Evolutionary conservation across 768 basidiomycete genomes (phyloP), one percentile per base, ranked within the genome.

Genomic region (Tylopilus rubrobrunneus): DNA sequence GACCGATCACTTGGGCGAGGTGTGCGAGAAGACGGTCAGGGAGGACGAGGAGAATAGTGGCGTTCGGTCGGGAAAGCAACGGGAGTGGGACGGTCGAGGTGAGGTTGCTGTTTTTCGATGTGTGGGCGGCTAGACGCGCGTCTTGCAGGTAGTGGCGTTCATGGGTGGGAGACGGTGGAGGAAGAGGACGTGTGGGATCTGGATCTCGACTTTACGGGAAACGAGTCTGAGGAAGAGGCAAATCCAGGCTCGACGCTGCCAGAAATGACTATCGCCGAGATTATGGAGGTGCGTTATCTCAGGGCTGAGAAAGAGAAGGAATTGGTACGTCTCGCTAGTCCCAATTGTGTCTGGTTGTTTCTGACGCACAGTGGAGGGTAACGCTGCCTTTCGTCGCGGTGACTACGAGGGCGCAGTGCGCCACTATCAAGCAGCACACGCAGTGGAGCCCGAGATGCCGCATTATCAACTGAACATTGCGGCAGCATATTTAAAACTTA

Each of bases 141-240:
- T 36, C 44, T 21, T 48, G 21, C 55, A 76, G 74, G 75, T 12
- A 83, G 80, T 49, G 86, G 87, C 4, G 75, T 89, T 4, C 78
- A 74, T 61, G 86, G 85, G 1, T 89, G 87, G 87, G 85, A 83
- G 60, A 86, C 85, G 11, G 79, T 80, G 54, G 84, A 86, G 44
- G 87, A 89, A 58, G 87, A 89, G 56, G 87, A 89, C 57, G 77
- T 86, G 8, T 89, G 87, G 87, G 85, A 85, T 53, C 68, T 84
- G 29, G 83, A 84, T 49, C 70, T 89, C 8, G 86, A 88, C 64
- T 86, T 86, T 62, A 80, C 79, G 0, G 77, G 74, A 5, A 63
- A 73, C 54, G 83, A 83, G 40, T 72, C 77, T 0, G 82, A 82
- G 37, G 81, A 79, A 50, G 73, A 73, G 23, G 64, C 73, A 10